Evolutionary conservation across 306 rosid genomes (phyloP).

Genomic region (Quercus robur): DNA sequence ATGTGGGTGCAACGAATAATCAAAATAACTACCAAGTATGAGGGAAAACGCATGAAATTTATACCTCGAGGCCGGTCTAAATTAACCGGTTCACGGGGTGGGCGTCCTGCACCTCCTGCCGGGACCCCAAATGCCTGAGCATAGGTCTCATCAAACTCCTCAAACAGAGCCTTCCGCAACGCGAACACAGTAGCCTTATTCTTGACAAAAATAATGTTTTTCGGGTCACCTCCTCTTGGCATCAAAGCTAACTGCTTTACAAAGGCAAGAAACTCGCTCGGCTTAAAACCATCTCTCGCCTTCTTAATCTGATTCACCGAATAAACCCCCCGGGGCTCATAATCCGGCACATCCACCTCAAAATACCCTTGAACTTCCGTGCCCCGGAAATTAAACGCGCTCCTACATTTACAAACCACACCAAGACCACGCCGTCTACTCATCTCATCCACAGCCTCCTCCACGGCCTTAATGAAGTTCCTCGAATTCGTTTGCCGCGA

Average conservation of each 20-base stretch:
- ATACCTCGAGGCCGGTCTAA: conserved; percentile 72
- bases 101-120: conserved; percentile 45
- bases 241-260: conserved; percentile 64
- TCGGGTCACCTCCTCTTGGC: conserved; percentile 45
- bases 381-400: conserved; percentile 44
- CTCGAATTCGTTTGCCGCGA: conserved; percentile 65
- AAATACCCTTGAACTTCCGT: conserved; percentile 60
- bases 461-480: conserved; percentile 73
- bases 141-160: conserved; percentile 90
- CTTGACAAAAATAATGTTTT: conserved; percentile 50
- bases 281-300: conserved; percentile 59
- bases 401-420: conserved; percentile 73
- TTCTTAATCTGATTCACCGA: conserved; percentile 59
- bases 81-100: conserved; percentile 35
- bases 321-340: conserved; percentile 72
- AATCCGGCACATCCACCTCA: conserved; percentile 77
- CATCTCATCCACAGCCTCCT: conserved; percentile 88
- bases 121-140: conserved; percentile 88
- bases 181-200: conserved; percentile 60
- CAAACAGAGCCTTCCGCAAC: conserved; percentile 66
- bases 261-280: conserved; percentile 58
- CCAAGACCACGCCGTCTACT: conserved; percentile 74
- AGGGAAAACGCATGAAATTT: conserved; percentile 11
- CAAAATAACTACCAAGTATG: neutral
- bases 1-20: neutral